phyloP scores from a whole-genome alignment of 192 early-diverging fungal genomes.

The Coemansia reversa region DNA sequence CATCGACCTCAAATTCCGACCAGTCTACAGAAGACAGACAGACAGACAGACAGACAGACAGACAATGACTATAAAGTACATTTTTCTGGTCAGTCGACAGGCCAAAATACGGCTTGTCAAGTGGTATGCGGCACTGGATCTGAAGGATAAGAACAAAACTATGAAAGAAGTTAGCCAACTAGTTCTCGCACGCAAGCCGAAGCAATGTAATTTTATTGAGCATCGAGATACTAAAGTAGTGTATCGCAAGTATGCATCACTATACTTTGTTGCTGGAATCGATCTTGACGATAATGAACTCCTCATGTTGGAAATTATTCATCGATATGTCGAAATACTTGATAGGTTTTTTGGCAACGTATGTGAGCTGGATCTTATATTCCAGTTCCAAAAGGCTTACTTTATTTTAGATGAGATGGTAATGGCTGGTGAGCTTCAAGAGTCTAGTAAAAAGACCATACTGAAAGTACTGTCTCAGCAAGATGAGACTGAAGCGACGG shows the following conservation, averaged over 20 bases:
- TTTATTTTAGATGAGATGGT: constrained; percentile 86
- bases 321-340: constrained; percentile 96
- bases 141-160: constrained; percentile 93
- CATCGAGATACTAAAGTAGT: constrained; percentile 88
- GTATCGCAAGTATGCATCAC: constrained; percentile 87
- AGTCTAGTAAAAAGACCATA: constrained; percentile 84
- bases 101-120: constrained; percentile 80
- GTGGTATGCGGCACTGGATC: constrained; percentile 73
- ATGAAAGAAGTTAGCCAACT: constrained; percentile 92
- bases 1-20: neutral
- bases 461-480: constrained; percentile 70
- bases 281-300: constrained; percentile 94
- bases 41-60: no score
- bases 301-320: constrained; percentile 90
- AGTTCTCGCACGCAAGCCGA: constrained; percentile 81
- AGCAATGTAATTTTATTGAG: constrained; percentile 99
- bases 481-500: constrained; percentile 72
- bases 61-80: constrained; percentile 60
- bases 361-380: constrained; percentile 95
- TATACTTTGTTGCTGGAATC: constrained; percentile 97
- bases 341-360: constrained; percentile 98
- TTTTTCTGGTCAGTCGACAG: constrained; percentile 78
- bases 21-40: neutral
- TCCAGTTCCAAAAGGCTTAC: constrained; percentile 94
- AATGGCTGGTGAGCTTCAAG: constrained; percentile 92